A percentile compares a stretch with the other conserved stretches of the same genome.
These are phyloP conservation scores for Linum usitatissimum DNA, from an alignment of 345 rosid genomes.

Conservation along the genomic window DNA sequence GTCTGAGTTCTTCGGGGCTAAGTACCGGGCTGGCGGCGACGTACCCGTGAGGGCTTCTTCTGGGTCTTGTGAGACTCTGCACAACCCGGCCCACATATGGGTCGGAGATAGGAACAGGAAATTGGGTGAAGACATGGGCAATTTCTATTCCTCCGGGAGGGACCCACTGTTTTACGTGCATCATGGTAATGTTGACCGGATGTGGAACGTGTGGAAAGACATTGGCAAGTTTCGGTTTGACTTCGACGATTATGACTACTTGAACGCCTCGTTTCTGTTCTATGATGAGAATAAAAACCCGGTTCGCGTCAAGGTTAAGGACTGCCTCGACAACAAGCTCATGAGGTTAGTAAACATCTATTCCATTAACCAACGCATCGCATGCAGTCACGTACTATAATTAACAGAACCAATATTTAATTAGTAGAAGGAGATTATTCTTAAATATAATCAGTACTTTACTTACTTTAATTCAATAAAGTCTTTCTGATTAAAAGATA, in stretches of 20 bases:
- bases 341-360: not conserved
- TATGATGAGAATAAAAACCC: not conserved
- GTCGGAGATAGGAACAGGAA: not conserved
- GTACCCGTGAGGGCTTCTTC: not conserved
- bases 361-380: no score
- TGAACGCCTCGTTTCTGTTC: not conserved
- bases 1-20: not conserved
- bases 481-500: no score
- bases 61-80: not conserved
- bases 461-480: no score
- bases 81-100: not conserved
- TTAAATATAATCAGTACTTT: no score
- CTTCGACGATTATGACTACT: not conserved
- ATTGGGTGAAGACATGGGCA: not conserved
- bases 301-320: not conserved
- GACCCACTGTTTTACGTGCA: conserved; percentile 2
- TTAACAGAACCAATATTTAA: no score
- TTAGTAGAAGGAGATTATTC: no score
- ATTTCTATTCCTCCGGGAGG: not conserved
- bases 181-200: not conserved
- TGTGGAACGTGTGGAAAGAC: not conserved
- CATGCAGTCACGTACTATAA: no score
- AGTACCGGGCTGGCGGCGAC: not conserved
- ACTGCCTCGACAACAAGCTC: not conserved
- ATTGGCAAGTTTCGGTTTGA: not conserved